Base-by-base conservation (phyloP, 2,329 filamentous ascomycete genomes). In the Colletotrichum sp. region DNA sequence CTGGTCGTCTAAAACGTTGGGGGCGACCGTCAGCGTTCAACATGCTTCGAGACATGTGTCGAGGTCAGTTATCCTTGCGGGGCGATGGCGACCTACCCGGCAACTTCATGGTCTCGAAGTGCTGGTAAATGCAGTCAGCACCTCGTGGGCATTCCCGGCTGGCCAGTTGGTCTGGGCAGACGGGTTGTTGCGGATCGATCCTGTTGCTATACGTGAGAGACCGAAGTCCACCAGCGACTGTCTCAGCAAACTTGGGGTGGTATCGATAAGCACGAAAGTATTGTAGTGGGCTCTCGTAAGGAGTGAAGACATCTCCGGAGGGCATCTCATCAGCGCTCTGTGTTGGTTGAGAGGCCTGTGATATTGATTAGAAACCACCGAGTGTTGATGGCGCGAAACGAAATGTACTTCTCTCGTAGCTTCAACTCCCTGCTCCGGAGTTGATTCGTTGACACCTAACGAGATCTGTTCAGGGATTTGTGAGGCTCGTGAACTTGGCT, bases 171-270 rank as follows among this genome's bases (percentile, higher is more conserved):
- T 91, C 93, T 48, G 92, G 93, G 84, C 97, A 99, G 64, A 98
- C 82, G 76, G 91, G 90, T 79, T 90, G 92, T 76, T 91, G 89
- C 28, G 92, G 89, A 82, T 98, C 92, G 84, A 99, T 98, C 79
- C 93, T 93, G 85, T 98, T 95, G 86, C 95, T 98, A 86, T 96
- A 98, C 58, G 96, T 98, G 87, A 97, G 89, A 78, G 97, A 98
- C 82, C 94, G 93, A 81, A 96, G 93, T 58, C 96, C 96, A 77
- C 93, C 94, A 71, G 91, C 83, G 73, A 98, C 92, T 72, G 91
- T 87, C 65, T 93, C 84, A 78, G 89, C 87, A 85, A 93, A 98
- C 67, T 91, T 88, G 36, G 95, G 95, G 82, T 98, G 96, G 82
- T 96, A 98, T 79, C 96, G 95, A 85, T 95, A 99, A 48, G 95